Evolutionary conservation across 495 filamentous ascomycete species (phyloP), one percentile per base, ranked within the genome.

Genomic region (Cudoniella acicularis): DNA sequence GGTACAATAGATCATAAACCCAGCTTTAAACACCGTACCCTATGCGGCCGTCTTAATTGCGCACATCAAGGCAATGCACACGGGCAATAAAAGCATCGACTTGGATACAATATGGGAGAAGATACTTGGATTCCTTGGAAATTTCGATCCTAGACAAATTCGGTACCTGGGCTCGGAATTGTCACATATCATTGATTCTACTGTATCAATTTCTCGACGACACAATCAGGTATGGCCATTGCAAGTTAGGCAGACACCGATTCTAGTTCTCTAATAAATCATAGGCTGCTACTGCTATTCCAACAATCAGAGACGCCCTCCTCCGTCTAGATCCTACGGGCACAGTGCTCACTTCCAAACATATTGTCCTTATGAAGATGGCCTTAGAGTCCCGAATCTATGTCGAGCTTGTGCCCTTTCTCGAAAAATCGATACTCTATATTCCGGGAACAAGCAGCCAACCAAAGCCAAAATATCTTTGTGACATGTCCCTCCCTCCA

Each of bases 291-390:
- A 16, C 60, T 17, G 87, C 84, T 9, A 77, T 90, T 42, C 74
- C 75, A 18, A 72, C 82, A 4, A 74, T 92, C 24, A 72, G 81
- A 42, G 75, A 81, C 52, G 87, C 87, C 18, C 82, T 96, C 54
- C 73, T 92, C 20, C 83, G 81, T 61, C 75, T 96, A 13, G 88
- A 94, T 59, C 84, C 87, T 10, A 79, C 82, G n/a, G 83, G 81
- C 46, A 80, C 80, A 17, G 80, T 86, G 27, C 83, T 95, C 57
- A 93, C 90, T 3, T 80, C 79, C 1, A 77, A 75, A 45, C 91
- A 95, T 60, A 64, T 87, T 23, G 57, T 76, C 3, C 77, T 93
- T 25, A 73, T 81, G 25, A 82, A 75, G 22, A 71, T 89, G 2
- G 89, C 87, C 50, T 69, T 88, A 17, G 72, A 77, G 22, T 69